These are phyloP conservation scores for Incumbomyces lentus DNA, from an alignment of 2,329 filamentous ascomycete species.

Conservation along the genomic window DNA sequence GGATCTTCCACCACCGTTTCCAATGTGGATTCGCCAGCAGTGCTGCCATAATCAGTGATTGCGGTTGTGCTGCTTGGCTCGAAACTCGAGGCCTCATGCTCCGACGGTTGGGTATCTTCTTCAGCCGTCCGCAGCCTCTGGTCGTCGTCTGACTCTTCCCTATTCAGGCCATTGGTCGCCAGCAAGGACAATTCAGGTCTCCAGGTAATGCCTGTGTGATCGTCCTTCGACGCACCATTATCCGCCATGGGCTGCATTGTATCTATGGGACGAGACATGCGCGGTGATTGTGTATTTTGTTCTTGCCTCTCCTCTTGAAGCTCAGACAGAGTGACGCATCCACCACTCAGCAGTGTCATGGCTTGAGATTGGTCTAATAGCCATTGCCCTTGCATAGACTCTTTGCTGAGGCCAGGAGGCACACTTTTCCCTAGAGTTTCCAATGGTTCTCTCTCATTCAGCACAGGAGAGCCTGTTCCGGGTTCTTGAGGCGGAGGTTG, in stretches of 20 bases:
- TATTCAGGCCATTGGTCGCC: background rate
- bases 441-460: too few species aligned
- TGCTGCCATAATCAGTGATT: constrained; percentile 1
- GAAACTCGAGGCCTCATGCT: background rate
- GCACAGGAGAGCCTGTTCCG: too few species aligned
- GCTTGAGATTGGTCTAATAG: too few species aligned
- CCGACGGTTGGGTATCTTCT: constrained; percentile 5
- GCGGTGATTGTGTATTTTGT: background rate
- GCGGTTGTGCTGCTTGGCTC: constrained; percentile 4
- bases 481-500: background rate
- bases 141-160: background rate
- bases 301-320: background rate
- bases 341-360: background rate
- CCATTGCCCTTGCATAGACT: too few species aligned
- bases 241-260: background rate
- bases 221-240: background rate
- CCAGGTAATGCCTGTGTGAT: background rate
- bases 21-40: background rate
- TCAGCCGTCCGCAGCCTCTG: background rate
- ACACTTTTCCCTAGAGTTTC: too few species aligned
- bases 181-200: background rate
- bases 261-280: background rate
- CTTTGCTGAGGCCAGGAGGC: too few species aligned
- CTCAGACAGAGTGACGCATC: background rate
- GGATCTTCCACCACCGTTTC: constrained; percentile 1